phyloP scores from a whole-genome alignment of 2,329 filamentous ascomycete species.

The Xylariaceae sp. region DNA sequence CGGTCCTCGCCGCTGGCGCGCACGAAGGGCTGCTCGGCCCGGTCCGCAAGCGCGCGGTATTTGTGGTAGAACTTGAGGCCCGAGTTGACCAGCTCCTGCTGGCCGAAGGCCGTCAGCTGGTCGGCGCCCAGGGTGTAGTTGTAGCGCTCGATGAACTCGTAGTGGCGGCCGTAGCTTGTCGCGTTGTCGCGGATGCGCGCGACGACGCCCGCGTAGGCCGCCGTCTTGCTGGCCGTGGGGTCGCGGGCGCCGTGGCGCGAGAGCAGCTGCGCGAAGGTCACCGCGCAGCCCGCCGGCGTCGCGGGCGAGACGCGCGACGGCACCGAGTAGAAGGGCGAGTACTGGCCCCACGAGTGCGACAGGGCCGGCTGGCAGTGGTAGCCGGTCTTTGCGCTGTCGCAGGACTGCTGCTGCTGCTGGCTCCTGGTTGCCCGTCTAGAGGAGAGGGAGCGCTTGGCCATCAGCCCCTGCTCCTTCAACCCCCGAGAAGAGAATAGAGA shows the following conservation, averaged over 20 bases:
- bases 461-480: no score
- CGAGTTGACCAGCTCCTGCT: slow-evolving; percentile 64
- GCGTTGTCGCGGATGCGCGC: slow-evolving; percentile 53
- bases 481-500: no score
- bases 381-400: slow-evolving; percentile 47
- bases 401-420: slow-evolving; percentile 29
- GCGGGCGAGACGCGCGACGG: slow-evolving; percentile 54
- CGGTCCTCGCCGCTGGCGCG: slow-evolving; percentile 63
- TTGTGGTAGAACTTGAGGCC: slow-evolving; percentile 69
- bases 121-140: slow-evolving; percentile 64
- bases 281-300: slow-evolving; percentile 58
- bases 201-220: slow-evolving; percentile 56
- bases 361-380: slow-evolving; percentile 56
- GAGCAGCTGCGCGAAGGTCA: slow-evolving; percentile 75
- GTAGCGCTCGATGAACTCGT: slow-evolving; percentile 65
- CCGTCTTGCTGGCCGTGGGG: slow-evolving; percentile 63
- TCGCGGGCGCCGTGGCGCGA: slow-evolving; percentile 80
- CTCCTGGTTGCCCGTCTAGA: slow-evolving; percentile 5
- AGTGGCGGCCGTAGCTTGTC: slow-evolving; percentile 53
- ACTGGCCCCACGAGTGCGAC: slow-evolving; percentile 75
- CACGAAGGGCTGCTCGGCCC: slow-evolving; percentile 56
- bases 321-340: slow-evolving; percentile 76
- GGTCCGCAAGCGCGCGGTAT: slow-evolving; percentile 59
- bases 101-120: slow-evolving; percentile 59
- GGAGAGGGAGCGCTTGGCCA: no score